Percentiles rank a stretch among this genome's conserved stretches.
Evolutionary conservation across 345 rosid genomes (phyloP).

Genomic region (Punica granatum): DNA sequence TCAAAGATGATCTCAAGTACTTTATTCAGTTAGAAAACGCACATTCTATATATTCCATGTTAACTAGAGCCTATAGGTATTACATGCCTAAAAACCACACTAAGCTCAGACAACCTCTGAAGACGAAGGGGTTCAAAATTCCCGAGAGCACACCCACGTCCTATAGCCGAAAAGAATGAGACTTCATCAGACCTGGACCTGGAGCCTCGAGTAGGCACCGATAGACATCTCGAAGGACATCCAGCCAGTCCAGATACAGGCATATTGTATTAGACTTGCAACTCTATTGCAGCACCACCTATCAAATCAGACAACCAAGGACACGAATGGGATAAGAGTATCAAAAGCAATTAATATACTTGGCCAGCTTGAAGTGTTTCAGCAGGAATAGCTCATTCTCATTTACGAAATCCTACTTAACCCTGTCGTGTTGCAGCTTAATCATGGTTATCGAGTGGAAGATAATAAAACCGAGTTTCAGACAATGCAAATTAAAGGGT

Average conservation of each 20-base stretch:
- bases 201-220: conserved; percentile 23
- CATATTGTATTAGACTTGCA: conserved; percentile 27
- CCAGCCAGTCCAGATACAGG: conserved; percentile 47
- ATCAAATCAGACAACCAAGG: background rate
- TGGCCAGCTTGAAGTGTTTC: background rate
- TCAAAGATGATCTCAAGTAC: background rate
- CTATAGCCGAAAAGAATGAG: conserved; percentile 22
- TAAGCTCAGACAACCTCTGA: conserved; percentile 34
- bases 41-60: background rate
- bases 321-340: background rate
- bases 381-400: too few relatives aligned
- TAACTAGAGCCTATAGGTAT: too few relatives aligned
- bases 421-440: background rate
- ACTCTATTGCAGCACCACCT: background rate
- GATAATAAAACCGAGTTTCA: background rate
- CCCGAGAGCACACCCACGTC: conserved; percentile 18
- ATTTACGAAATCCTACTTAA: background rate
- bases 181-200: conserved; percentile 20
- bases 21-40: background rate
- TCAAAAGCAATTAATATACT: background rate
- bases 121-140: conserved; percentile 16
- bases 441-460: background rate
- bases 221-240: conserved; percentile 47
- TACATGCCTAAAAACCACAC: background rate
- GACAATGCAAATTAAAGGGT: background rate